phyloP scores from a whole-genome alignment of 257 asterid genomes.

The Salvia miltiorrhiza region DNA sequence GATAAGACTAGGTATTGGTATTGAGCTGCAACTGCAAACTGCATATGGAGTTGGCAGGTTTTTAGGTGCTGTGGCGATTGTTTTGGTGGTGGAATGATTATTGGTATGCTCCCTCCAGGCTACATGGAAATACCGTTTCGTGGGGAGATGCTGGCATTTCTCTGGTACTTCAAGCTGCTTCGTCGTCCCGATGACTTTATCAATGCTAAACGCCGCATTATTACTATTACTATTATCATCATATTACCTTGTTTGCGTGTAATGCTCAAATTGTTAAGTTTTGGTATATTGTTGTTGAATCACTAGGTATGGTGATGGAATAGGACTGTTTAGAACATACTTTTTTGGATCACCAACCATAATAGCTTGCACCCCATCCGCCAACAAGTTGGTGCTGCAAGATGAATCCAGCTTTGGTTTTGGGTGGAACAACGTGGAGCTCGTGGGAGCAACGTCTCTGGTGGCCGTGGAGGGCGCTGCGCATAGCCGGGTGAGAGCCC shows the following conservation, averaged over 20 bases:
- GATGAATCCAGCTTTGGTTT: constrained; percentile 17
- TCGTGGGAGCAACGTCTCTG: constrained; percentile 35
- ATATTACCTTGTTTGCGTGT: too few relatives aligned
- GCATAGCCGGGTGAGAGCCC: constrained; percentile 40
- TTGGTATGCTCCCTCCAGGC: constrained; percentile 56
- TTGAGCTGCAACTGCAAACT: not conserved
- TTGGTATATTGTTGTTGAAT: constrained; percentile 4
- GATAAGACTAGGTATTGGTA: not conserved
- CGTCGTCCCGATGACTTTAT: constrained; percentile 53
- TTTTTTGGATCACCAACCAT: constrained; percentile 50
- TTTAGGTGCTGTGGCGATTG: constrained; percentile 28
- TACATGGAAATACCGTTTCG: constrained; percentile 54
- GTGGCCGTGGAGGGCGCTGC: constrained; percentile 32
- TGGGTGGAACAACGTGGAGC: constrained; percentile 37
- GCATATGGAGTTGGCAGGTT: constrained; percentile 19
- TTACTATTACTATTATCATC: too few relatives aligned
- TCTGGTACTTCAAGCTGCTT: constrained; percentile 50
- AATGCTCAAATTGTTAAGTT: constrained; percentile 19
- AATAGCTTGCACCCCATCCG: constrained; percentile 40
- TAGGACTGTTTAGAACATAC: constrained; percentile 50
- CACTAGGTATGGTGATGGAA: constrained; percentile 50
- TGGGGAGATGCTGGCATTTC: constrained; percentile 48
- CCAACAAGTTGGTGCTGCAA: constrained; percentile 45
- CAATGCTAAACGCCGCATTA: constrained; percentile 38
- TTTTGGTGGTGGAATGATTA: constrained; percentile 50